Evolutionary conservation across 73 alveolate species (phyloP).

Genomic region (Stentor roeselii): DNA sequence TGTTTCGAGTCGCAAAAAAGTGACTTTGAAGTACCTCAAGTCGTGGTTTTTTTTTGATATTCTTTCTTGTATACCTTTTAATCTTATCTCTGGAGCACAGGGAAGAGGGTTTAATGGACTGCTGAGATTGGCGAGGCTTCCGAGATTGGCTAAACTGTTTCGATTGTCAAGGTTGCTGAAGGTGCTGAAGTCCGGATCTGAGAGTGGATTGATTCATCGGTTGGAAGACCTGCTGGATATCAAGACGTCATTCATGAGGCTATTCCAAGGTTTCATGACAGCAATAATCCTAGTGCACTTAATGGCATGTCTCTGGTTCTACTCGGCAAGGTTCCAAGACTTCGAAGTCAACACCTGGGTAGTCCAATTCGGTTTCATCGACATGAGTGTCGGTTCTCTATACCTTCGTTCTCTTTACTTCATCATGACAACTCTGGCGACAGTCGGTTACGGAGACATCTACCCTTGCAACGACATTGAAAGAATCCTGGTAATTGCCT

Average conservation of each 20-base stretch:
- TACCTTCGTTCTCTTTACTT: constrained; percentile 56
- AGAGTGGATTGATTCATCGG: constrained; percentile 9
- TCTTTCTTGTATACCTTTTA: neutral
- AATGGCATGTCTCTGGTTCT: constrained; percentile 80
- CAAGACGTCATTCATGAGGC: constrained; percentile 71
- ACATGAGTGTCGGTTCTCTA: constrained; percentile 25
- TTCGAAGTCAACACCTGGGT: constrained; percentile 88
- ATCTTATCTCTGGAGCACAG: neutral
- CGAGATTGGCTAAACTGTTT: constrained; percentile 47
- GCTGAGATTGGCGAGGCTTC: constrained; percentile 39
- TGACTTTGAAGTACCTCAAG: neutral
- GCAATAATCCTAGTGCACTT: constrained; percentile 66
- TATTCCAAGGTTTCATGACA: constrained; percentile 53
- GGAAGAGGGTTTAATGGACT: neutral
- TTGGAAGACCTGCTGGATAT: constrained; percentile 40
- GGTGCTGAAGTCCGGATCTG: constrained; percentile 31
- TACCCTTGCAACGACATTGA: constrained; percentile 48
- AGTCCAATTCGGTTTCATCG: constrained; percentile 51
- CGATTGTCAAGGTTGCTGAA: constrained; percentile 36
- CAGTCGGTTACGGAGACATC: constrained; percentile 84
- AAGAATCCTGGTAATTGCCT: constrained; percentile 42
- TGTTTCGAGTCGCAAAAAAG: neutral
- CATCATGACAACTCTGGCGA: constrained; percentile 66
- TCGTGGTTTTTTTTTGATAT: neutral
- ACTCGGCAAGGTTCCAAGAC: constrained; percentile 66